phyloP scores from a whole-genome alignment of 148 eudicot genomes.

The Fallopia convolvulus region DNA sequence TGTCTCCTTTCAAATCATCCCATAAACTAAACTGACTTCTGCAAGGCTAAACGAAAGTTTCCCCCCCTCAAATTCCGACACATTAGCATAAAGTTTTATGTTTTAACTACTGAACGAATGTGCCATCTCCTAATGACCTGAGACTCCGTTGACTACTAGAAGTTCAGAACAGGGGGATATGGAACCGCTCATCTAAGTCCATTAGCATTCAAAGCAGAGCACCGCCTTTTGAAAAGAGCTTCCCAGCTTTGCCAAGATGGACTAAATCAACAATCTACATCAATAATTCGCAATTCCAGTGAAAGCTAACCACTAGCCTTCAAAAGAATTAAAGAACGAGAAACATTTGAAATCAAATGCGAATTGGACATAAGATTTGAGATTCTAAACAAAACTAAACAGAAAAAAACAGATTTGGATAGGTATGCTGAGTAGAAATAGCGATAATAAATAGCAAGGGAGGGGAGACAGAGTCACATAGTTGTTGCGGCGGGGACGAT shows the following conservation, averaged over 20 bases:
- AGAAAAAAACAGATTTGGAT: no score
- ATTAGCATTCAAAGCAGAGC: not conserved
- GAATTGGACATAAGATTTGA: no score
- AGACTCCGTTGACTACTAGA: not conserved
- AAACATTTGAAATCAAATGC: no score
- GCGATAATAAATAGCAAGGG: no score
- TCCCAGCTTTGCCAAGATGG: not conserved
- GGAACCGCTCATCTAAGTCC: not conserved
- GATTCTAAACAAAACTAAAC: no score
- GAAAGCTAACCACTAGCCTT: no score
- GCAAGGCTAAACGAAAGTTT: no score
- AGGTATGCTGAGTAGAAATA: no score
- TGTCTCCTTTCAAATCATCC: not conserved
- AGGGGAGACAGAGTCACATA: no score
- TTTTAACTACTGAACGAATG: not conserved
- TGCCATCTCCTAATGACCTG: not conserved
- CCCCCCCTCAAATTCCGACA: not conserved
- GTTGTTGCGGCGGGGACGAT: no score
- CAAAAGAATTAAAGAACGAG: no score
- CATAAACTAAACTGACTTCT: not conserved
- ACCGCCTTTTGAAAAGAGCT: not conserved
- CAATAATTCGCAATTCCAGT: not conserved
- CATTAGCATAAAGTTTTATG: not conserved
- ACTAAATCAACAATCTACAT: not conserved
- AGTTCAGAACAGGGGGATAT: not conserved